Percentiles rank a stretch among this genome's conserved stretches.
Conservation (phyloP, 768 basidiomycete species). For the Chlorophyllum brunneum region DNA sequence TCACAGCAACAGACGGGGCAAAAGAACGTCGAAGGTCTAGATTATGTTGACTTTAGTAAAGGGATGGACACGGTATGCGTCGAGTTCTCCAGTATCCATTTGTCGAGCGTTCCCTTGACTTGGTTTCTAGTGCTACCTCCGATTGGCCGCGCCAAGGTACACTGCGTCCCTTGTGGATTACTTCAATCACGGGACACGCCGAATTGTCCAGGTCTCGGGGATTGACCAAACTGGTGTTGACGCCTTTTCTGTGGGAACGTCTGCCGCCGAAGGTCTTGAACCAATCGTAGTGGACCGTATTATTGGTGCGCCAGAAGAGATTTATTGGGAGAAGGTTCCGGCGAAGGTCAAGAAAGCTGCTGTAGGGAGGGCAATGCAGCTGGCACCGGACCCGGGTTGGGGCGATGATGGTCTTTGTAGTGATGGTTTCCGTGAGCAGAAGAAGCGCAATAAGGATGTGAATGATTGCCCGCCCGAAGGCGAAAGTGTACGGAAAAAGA, state of each 20-base stretch:
- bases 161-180: slow-evolving; percentile 40
- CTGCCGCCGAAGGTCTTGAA: slow-evolving; percentile 1
- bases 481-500: too few species aligned
- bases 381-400: too few species aligned
- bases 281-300: slow-evolving; percentile 53
- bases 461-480: too few species aligned
- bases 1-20: background rate
- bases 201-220: slow-evolving; percentile 41
- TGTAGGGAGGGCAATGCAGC: slow-evolving; percentile 40
- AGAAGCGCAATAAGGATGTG: too few species aligned
- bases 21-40: slow-evolving; percentile 37
- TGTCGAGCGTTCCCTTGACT: background rate
- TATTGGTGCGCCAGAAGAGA: slow-evolving; percentile 54
- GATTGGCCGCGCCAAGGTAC: slow-evolving; percentile 51
- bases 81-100: background rate
- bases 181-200: slow-evolving; percentile 31
- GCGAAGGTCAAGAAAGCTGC: slow-evolving; percentile 65
- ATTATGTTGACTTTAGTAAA: slow-evolving; percentile 80
- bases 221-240: slow-evolving; percentile 49
- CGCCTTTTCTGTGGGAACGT: slow-evolving; percentile 7
- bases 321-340: slow-evolving; percentile 82
- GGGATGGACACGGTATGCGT: slow-evolving; percentile 65
- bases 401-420: too few species aligned
- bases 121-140: slow-evolving; percentile 61
- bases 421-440: too few species aligned